phyloP scores from a whole-genome alignment of 768 basidiomycete genomes.

The Pulveroboletus sp. region DNA sequence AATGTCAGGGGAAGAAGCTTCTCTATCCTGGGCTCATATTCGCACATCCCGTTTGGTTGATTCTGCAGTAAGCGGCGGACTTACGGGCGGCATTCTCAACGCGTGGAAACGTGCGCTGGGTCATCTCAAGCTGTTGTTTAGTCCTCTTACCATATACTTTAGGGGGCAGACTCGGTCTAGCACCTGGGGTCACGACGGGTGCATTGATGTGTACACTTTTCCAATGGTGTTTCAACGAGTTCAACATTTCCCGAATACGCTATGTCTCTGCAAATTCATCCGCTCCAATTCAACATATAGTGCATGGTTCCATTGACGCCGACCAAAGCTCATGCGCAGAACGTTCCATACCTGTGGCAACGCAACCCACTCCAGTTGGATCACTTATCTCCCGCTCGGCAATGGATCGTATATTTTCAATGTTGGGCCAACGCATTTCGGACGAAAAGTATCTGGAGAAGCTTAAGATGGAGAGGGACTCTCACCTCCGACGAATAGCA shows the following conservation, averaged over 20 bases:
- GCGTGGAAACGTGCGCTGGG: slow-evolving; percentile 48
- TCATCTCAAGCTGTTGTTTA: neutral
- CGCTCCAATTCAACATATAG: neutral
- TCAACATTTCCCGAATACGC: slow-evolving; percentile 55
- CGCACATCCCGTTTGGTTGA: slow-evolving; percentile 61
- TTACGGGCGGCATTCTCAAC: slow-evolving; percentile 59
- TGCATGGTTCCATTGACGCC: neutral
- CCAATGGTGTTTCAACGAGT: slow-evolving; percentile 69
- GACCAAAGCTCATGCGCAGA: slow-evolving; percentile 1
- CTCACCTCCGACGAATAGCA: slow-evolving; percentile 51
- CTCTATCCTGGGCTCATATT: slow-evolving; percentile 47
- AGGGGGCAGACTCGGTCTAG: slow-evolving; percentile 60
- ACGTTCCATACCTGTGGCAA: slow-evolving; percentile 1
- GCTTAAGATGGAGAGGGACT: slow-evolving; percentile 53
- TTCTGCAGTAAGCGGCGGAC: slow-evolving; percentile 65
- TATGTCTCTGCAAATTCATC: slow-evolving; percentile 39
- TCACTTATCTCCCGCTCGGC: slow-evolving; percentile 12
- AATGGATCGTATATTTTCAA: slow-evolving; percentile 35
- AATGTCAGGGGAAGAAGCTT: slow-evolving; percentile 6
- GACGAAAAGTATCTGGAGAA: slow-evolving; percentile 69
- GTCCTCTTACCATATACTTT: slow-evolving; percentile 4
- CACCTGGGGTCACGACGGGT: slow-evolving; percentile 58
- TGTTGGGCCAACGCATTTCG: slow-evolving; percentile 42
- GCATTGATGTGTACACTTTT: slow-evolving; percentile 53
- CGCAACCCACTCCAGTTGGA: slow-evolving; percentile 14